Evolutionary conservation across 345 rosid species (phyloP), one percentile per base, ranked within the genome.

Genomic region (Acer saccharum): DNA sequence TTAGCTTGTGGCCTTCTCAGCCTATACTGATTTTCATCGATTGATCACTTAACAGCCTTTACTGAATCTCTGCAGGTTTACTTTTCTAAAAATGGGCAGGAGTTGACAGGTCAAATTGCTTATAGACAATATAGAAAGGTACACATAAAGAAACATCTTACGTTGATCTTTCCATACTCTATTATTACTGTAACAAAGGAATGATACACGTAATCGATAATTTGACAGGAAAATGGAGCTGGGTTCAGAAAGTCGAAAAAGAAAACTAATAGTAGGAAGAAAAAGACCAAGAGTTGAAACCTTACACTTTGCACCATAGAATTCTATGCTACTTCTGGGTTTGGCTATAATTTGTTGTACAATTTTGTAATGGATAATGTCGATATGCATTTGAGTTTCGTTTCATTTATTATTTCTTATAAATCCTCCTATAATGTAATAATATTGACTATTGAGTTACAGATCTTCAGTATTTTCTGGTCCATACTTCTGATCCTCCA

Each of bases 41-140:
- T 67, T 48, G 57, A 66, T 35, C 29, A 74, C 21, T 57, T 46
- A 23, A 35, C 65, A 50, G 57, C 70, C 10, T 79, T 6, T 73
- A 43, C 52, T 55, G 2, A 52, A 57, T 63, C 61, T 62, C 27
- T 78, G 81, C 86, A 95, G 99, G 94, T 95, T 74, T 95, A 91
- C 66, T 75, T 92, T 43, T 80, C 94, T 52, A 84, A 78, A 82
- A 85, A 43, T 68, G 97, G 98, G 66, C 92, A 91, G 80, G 99
- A 96, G 88, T 76, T 92, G 78, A 75, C 97, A 0, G 99, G 99
- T 69, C 90, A 73, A 78, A 77, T 81, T 67, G 99, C 98, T 46
- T 94, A 94, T 82, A 90, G 91, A 82, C 84, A 83, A 66, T 94
- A 89, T 85, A 85, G 81, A 87, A 95, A 88, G 97, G 99, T 92